phyloP scores from a whole-genome alignment of 257 asterid genomes.

The Solanum tarapatanum region DNA sequence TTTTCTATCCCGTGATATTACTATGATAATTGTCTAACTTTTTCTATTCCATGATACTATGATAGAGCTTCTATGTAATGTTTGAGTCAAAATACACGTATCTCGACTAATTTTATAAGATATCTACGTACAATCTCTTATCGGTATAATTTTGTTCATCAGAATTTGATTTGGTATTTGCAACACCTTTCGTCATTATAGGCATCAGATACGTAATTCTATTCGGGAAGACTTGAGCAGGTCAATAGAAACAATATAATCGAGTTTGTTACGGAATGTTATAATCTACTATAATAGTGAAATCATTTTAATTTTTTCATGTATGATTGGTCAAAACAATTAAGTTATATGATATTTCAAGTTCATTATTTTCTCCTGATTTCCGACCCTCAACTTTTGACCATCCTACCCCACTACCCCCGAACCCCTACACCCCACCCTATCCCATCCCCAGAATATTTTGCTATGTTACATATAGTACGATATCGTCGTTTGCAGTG shows the following conservation, averaged over 20 bases:
- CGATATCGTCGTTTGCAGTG: no score
- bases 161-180: not conserved
- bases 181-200: not conserved
- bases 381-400: no score
- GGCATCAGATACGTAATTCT: accelerated
- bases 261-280: not conserved
- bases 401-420: no score
- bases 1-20: not conserved
- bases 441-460: no score
- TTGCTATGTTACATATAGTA: no score
- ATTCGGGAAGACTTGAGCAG: not conserved
- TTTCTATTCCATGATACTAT: not conserved
- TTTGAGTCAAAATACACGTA: accelerated
- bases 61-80: not conserved
- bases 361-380: no score
- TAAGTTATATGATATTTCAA: no score
- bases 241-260: no score
- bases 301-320: not conserved
- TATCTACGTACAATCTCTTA: accelerated
- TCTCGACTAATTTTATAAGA: not conserved
- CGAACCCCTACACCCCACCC: no score
- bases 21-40: no score
- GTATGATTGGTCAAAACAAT: no score
- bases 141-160: accelerated
- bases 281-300: not conserved